Percentiles rank a stretch among this genome's conserved stretches.
These are phyloP conservation scores for Fusarium zealandicum DNA, from an alignment of 2,329 filamentous ascomycete genomes.

Conservation along the genomic window DNA sequence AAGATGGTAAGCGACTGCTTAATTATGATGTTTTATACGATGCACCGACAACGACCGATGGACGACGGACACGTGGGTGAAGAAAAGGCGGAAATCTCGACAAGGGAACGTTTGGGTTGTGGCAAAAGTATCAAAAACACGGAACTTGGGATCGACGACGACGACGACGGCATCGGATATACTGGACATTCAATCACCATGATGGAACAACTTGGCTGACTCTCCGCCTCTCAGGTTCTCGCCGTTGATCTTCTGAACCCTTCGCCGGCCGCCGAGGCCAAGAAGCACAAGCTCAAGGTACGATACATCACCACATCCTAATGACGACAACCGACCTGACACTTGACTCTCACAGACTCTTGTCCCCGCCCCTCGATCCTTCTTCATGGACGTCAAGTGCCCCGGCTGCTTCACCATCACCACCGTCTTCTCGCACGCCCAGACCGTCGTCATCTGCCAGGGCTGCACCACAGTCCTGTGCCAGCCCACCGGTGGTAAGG, in stretches of 20 bases:
- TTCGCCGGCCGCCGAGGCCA: constrained; percentile 94
- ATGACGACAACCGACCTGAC: constrained; percentile 37
- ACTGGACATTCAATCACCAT: constrained; percentile 19
- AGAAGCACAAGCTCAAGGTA: constrained; percentile 99
- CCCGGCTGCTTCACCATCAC: constrained; percentile 99
- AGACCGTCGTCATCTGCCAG: constrained; percentile 99
- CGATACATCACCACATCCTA: constrained; percentile 33
- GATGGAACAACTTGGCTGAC: constrained; percentile 55
- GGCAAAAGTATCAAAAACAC: constrained; percentile 30
- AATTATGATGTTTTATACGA: constrained; percentile 27
- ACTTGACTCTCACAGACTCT: constrained; percentile 68
- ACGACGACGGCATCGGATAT: constrained; percentile 16
- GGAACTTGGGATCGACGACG: constrained; percentile 24
- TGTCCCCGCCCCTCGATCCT: constrained; percentile 94
- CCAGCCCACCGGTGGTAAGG: constrained; percentile 99
- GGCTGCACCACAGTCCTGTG: constrained; percentile 99
- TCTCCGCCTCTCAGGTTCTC: constrained; percentile 78
- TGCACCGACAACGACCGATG: constrained; percentile 34
- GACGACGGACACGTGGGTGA: constrained; percentile 31
- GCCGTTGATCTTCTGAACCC: constrained; percentile 99
- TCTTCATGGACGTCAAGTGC: constrained; percentile 99
- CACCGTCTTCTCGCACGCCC: constrained; percentile 99
- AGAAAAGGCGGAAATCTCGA: constrained; percentile 31
- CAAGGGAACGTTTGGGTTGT: constrained; percentile 15
- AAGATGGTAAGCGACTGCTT: constrained; percentile 69